phyloP scores from a whole-genome alignment of 345 rosid species.

The Bruguiera parviflora region DNA sequence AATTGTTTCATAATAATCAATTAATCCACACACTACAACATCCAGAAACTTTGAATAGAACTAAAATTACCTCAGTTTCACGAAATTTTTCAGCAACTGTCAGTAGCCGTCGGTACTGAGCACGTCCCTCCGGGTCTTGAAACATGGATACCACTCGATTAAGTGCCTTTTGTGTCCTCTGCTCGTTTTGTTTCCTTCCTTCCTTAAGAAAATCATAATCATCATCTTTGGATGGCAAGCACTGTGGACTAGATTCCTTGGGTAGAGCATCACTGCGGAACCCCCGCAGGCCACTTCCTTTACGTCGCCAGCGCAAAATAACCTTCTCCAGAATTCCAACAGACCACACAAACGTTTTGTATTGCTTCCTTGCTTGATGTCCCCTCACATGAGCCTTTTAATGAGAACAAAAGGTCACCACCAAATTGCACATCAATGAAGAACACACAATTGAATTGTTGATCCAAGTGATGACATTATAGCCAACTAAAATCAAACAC shows the following conservation, averaged over 20 bases:
- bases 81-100: constrained; percentile 66
- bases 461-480: no score
- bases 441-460: no score
- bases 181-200: constrained; percentile 90
- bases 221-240: constrained; percentile 47
- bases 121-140: constrained; percentile 79
- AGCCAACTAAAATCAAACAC: no score
- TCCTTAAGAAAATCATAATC: constrained; percentile 87
- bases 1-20: no score
- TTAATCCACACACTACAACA: no score
- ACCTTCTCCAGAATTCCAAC: constrained; percentile 90
- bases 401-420: constrained; percentile 19
- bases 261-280: constrained; percentile 50
- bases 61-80: constrained; percentile 53
- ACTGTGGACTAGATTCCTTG: constrained; percentile 36
- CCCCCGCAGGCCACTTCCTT: constrained; percentile 84
- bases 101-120: constrained; percentile 81
- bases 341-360: constrained; percentile 70
- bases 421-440: not conserved
- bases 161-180: constrained; percentile 77
- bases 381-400: constrained; percentile 87
- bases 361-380: constrained; percentile 82
- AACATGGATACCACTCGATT: constrained; percentile 90
- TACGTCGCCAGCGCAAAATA: constrained; percentile 89
- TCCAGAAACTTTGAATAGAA: not conserved